phyloP scores from a whole-genome alignment of 441 rosid genomes.

The Jatropha multifida region DNA sequence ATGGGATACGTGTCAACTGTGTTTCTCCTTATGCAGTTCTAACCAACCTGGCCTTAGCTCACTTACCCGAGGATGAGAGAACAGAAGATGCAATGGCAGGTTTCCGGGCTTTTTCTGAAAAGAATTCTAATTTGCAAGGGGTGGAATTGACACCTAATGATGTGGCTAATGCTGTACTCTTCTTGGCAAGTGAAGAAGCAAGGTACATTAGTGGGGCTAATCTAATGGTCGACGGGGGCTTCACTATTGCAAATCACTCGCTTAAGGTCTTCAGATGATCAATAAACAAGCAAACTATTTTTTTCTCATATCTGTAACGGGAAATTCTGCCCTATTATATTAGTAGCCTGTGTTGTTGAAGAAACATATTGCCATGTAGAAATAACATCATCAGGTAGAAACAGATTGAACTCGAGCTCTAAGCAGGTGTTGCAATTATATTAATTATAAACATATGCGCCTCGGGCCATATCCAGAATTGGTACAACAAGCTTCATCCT shows the following conservation, averaged over 20 bases:
- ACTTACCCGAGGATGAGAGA: conserved; percentile 72
- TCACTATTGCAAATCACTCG: conserved; percentile 57
- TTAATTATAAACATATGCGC: neutral
- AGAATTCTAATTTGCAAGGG: conserved; percentile 70
- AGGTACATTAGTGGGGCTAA: conserved; percentile 78
- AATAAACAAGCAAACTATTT: too few species aligned
- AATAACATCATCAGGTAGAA: neutral
- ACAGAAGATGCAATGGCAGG: conserved; percentile 54
- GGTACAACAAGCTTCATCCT: neutral
- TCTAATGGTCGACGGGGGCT: conserved; percentile 91
- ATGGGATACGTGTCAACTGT: conserved; percentile 89
- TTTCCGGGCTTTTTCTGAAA: conserved; percentile 47
- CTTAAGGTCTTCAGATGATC: conserved; percentile 59
- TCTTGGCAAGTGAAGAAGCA: conserved; percentile 76
- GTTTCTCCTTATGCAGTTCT: conserved; percentile 76
- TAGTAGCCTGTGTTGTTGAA: neutral
- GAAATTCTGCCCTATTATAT: neutral
- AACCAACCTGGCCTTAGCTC: conserved; percentile 66
- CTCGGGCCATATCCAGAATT: neutral
- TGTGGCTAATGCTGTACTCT: conserved; percentile 83
- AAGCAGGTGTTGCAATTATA: neutral
- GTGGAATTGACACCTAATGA: conserved; percentile 63
- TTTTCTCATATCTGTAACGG: neutral
- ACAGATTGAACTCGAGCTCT: neutral
- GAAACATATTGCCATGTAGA: neutral